Percentiles rank a stretch among this genome's conserved stretches.
Conservation (phyloP, 2,329 filamentous ascomycete species). For the Phaeophleospora eucalypticola region DNA sequence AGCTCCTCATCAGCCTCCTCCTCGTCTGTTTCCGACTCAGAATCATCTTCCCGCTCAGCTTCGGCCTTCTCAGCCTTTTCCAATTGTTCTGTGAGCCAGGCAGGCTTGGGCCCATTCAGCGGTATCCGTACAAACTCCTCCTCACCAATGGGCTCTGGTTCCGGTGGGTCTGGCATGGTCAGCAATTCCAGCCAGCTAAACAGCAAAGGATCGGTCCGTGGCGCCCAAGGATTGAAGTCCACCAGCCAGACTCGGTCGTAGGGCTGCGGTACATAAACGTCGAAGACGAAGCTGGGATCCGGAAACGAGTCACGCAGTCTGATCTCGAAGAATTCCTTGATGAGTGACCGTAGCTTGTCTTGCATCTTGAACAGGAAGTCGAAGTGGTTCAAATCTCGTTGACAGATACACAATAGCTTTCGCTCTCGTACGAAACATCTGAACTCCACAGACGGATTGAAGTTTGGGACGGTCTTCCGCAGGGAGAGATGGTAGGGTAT, state of each 20-base stretch:
- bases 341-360: conserved; percentile 61
- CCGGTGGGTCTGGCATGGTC: conserved; percentile 57
- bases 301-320: conserved; percentile 73
- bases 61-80: no score
- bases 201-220: conserved; percentile 78
- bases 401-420: conserved; percentile 74
- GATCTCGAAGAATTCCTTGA: conserved; percentile 72
- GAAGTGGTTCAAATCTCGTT: conserved; percentile 87
- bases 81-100: not conserved
- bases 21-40: conserved; percentile 32
- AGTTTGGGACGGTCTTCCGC: conserved; percentile 72
- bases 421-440: conserved; percentile 87
- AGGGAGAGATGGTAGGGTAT: conserved; percentile 79
- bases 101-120: conserved; percentile 10
- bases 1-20: conserved; percentile 54
- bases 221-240: conserved; percentile 94
- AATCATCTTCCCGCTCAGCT: conserved; percentile 1
- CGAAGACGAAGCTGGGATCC: conserved; percentile 80
- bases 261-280: conserved; percentile 79
- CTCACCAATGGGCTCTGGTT: conserved; percentile 15
- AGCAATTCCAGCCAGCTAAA: conserved; percentile 90
- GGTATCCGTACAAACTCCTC: conserved; percentile 24
- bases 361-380: conserved; percentile 71
- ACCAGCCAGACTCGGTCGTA: conserved; percentile 78
- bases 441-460: conserved; percentile 90